Base-by-base conservation (phyloP, 2,329 filamentous ascomycete genomes). In the Fusarium xyrophilum region DNA sequence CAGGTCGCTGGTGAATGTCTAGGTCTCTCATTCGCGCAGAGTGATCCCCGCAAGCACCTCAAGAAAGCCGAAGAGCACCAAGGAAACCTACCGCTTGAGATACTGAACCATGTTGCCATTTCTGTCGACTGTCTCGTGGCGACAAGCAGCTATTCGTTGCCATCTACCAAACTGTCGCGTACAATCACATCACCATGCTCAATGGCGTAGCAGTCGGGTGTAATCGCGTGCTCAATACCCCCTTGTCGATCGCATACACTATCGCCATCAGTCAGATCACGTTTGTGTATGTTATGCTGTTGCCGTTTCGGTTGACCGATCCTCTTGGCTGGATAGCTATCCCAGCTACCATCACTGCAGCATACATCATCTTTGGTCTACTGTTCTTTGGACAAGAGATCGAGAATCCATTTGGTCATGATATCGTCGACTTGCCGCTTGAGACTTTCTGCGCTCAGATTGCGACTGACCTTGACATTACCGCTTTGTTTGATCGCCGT, bases 251-350 rank as follows among this genome's bases (percentile, higher is more conserved):
- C 56, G 92, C 92, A 47, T 96, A 96, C 82, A 88, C 86, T 67
- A 96, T 96, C 72, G 88, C 92, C 71, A 94, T 96, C 76, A 89
- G 89, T 27, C 93, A 96, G 76, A 95, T 96, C 74, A 93, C 93
- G 30, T 93, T 91, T 88, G 86, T 93, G 48, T 96, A 96, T 79
- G 88, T 96, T 51, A 80, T 93, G 70, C 84, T 93, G 27, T 84
- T 96, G 3, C 93, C 93, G 5, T 95, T 96, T 83, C 93, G 96
- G 79, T 86, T 96, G 10, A 87, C 87, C 72, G 76, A 78, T 0
- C 77, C 80, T 6, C 86, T 96, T 2, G 76, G 79, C 13, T 96
- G 90, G 90, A 84, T 93, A 67, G 90, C 92, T 11, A 94, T 96
- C 67, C 92, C 92, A 0, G 92, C 89, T 30, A 90, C 89, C 38